Base-by-base conservation (phyloP, 2,329 filamentous ascomycete genomes). In the Botrytis porri region DNA sequence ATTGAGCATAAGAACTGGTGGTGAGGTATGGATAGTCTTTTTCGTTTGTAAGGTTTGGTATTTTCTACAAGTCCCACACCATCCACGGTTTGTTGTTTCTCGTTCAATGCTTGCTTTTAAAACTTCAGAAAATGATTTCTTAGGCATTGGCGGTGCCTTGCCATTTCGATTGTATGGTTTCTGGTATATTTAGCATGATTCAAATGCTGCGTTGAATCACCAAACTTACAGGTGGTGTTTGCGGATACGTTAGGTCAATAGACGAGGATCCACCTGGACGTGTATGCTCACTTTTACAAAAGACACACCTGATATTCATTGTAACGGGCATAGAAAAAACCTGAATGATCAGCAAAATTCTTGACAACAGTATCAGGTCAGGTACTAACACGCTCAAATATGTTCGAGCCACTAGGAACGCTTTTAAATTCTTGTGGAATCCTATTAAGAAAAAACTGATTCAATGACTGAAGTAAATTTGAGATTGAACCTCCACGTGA, bases 41-140 rank as follows among this genome's bases (percentile, higher is more conserved):
- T 93, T 88, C 32, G 94, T 97, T 18, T 91, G 89, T 70, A 98
- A 89, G 70, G 92, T 92, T 81, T 97, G 94, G 81, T 99, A 98
- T 37, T 94, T 89, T 77, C 94, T 92, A 81, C 97, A 99, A 79
- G 92, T 90, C 76, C 92, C 92, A 81, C 96, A 99, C 95, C 95
- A 99, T 10, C 96, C 96, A 78, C 95, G 90, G 62, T 93, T 94
- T 64, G 93, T 93, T 18, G 93, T 92, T 81, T 98, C 94, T 70
- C 94, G 88, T 82, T 98, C 95, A 43, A 99, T 91, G 76, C 94
- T 97, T 70, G 90, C 90, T 81, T 98, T 97, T n/a, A 99, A 84
- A 64, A 98, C 90, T 79, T 96, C 93, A 0, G 94, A 97, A 81
- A 99, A 99, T 69, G 87, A 93, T 77, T 85, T 87, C 80, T 85